Evolutionary conservation across 495 filamentous ascomycete genomes (phyloP), one percentile per base, ranked within the genome.

Genomic region (Chaetomium tenue): DNA sequence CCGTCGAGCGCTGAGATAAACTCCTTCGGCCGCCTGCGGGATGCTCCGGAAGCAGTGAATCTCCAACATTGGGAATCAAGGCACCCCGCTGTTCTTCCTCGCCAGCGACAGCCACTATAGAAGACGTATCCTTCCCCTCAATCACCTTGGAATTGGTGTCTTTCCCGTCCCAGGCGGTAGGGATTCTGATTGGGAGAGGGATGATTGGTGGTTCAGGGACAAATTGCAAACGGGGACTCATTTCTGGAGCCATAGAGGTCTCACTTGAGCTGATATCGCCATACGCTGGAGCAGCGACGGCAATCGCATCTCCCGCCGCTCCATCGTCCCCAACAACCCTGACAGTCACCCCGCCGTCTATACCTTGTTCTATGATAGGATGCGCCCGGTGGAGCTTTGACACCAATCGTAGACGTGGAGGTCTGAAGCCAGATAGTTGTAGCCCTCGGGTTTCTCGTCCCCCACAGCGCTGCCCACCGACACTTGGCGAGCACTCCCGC

Each of bases 111-210:
- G 87, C 85, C 51, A 84, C 88, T 23, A 60, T 26, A 23, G 44
- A 60, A 9, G 44, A 50, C 28, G 26, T 18, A 23, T 60, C 44
- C 16, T 50, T 44, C 13, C 3, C 44, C 16, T 33, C 42, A 11
- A 20, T 44, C 1, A 26, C 26, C 5, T 26, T 2, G 3, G 59
- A 42, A 5, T 13, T 3, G 2, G 3, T 0, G 30, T 67, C 69
- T 2, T 75, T 66, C 28, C 51, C 74, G 74, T 4, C 37, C 15
- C 42, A 25, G 33, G 70, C 63, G 13, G 75, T 67, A 6, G 84
- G 84, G 3, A 88, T 72, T 46, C 74, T 84, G 71, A 89, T 86
- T 16, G 88, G 88, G 26, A 89, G 72, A 1, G 88, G 84, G 5
- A 84, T 26, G 13, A 73, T 75, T 23, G 77, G 75, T 57, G 83